Percentiles rank a stretch among this genome's conserved stretches.
phyloP scores from a whole-genome alignment of 352 stramenopile species.

The Pythium insidiosum region DNA sequence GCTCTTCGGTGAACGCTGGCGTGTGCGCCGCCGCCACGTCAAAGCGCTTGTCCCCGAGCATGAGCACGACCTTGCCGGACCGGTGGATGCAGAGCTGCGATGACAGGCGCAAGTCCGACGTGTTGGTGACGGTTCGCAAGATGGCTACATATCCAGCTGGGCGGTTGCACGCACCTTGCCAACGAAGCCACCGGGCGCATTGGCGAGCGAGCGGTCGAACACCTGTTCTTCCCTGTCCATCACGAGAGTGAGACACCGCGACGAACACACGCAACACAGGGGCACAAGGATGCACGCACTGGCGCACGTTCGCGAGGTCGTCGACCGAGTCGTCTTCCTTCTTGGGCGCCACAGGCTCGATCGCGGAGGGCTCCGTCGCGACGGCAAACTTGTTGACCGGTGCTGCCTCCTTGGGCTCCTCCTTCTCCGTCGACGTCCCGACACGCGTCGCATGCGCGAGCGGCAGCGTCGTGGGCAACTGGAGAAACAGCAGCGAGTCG shows the following conservation, averaged over 20 bases:
- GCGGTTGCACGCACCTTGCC: constrained; percentile 70
- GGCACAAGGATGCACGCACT: not conserved
- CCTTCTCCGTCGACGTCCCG: constrained; percentile 15
- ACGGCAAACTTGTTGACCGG: constrained; percentile 19
- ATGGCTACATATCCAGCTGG: not conserved
- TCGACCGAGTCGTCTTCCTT: constrained; percentile 18
- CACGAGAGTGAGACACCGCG: not conserved
- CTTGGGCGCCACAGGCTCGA: constrained; percentile 11
- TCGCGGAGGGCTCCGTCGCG: constrained; percentile 4
- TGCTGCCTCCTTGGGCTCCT: constrained; percentile 10
- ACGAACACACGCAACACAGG: not conserved
- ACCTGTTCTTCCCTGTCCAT: constrained; percentile 38
- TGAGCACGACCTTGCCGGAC: constrained; percentile 78
- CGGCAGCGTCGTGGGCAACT: constrained; percentile 77
- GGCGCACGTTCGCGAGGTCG: constrained; percentile 11
- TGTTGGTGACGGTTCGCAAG: no score
- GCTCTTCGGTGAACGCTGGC: constrained; percentile 73
- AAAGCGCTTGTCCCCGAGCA: constrained; percentile 84
- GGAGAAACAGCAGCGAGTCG: constrained; percentile 76
- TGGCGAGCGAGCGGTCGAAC: constrained; percentile 61
- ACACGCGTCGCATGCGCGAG: constrained; percentile 40
- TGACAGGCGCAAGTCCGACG: no score
- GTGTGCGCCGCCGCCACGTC: constrained; percentile 73
- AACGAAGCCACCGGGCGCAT: constrained; percentile 68
- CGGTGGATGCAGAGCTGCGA: constrained; percentile 74